Conservation (phyloP, 148 eudicot species). For the Diospyros lotus region DNA sequence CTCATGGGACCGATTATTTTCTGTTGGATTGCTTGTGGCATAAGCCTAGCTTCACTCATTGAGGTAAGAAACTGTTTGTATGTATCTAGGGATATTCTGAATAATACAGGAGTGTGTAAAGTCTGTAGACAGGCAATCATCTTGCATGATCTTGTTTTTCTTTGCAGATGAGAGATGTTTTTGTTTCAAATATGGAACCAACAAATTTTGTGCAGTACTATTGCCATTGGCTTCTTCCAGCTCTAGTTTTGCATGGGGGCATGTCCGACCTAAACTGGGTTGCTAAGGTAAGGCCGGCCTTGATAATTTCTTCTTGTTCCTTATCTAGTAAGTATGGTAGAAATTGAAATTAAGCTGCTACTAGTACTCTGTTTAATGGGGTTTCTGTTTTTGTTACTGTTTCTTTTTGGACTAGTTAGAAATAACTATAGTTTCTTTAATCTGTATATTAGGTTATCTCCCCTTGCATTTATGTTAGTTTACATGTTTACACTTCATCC, state of each 20-base stretch:
- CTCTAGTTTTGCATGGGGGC: constrained; percentile 70
- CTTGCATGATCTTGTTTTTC: constrained; percentile 3
- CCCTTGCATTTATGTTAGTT: no score
- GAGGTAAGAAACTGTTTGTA: constrained; percentile 47
- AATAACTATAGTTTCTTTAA: neutral
- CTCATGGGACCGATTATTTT: constrained; percentile 78
- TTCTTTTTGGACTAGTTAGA: neutral
- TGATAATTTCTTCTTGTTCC: constrained; percentile 9
- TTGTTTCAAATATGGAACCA: constrained; percentile 70
- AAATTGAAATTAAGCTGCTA: constrained; percentile 2
- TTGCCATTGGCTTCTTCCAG: constrained; percentile 93
- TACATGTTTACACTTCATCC: no score
- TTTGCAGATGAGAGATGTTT: constrained; percentile 77
- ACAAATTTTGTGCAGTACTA: constrained; percentile 70
- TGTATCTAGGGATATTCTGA: constrained; percentile 1
- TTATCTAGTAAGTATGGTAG: neutral
- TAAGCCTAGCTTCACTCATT: constrained; percentile 73
- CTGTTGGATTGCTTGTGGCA: constrained; percentile 83
- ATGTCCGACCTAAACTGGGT: constrained; percentile 58
- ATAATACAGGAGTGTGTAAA: neutral
- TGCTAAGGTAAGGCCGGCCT: constrained; percentile 46
- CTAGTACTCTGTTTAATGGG: neutral
- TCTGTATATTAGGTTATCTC: no score
- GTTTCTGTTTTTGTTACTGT: neutral
- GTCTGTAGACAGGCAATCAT: neutral